These are phyloP conservation scores for Cordyceps militaris DNA, from an alignment of 2,329 filamentous ascomycete species.

Conservation along the genomic window DNA sequence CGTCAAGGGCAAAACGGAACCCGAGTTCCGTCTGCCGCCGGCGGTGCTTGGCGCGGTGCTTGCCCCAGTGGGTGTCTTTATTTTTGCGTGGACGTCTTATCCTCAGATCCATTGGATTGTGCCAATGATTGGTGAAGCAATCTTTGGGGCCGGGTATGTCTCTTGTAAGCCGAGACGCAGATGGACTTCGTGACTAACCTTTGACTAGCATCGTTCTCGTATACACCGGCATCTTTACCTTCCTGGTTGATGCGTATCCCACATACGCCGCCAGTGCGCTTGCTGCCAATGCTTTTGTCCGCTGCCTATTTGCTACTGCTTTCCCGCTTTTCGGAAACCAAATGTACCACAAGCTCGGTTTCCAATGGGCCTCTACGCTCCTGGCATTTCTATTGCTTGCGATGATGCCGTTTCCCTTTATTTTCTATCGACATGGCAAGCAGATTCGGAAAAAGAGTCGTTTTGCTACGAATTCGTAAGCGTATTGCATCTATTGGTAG, in stretches of 20 bases:
- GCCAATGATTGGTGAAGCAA: slow-evolving; percentile 62
- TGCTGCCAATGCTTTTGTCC: slow-evolving; percentile 75
- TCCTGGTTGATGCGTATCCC: slow-evolving; percentile 71
- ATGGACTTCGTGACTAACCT: neutral
- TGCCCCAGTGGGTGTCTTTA: slow-evolving; percentile 76
- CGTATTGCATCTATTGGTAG: neutral
- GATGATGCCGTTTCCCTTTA: slow-evolving; percentile 58
- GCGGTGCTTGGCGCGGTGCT: slow-evolving; percentile 67
- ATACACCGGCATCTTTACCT: slow-evolving; percentile 82
- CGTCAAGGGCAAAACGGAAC: slow-evolving; percentile 57
- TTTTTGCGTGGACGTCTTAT: slow-evolving; percentile 83
- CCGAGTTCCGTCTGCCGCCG: slow-evolving; percentile 78
- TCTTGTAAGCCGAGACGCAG: neutral
- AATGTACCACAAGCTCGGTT: slow-evolving; percentile 63
- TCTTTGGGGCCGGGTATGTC: slow-evolving; percentile 66
- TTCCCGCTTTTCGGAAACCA: slow-evolving; percentile 71
- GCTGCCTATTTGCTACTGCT: slow-evolving; percentile 56
- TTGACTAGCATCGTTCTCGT: slow-evolving; percentile 60
- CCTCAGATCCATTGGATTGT: slow-evolving; percentile 67
- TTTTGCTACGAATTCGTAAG: slow-evolving; percentile 33
- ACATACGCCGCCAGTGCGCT: slow-evolving; percentile 69
- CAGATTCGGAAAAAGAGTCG: slow-evolving; percentile 46
- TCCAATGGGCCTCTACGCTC: slow-evolving; percentile 61
- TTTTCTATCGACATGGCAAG: slow-evolving; percentile 57
- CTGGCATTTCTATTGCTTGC: slow-evolving; percentile 54